Percentiles rank a stretch among this genome's conserved stretches.
phyloP scores from a whole-genome alignment of 2,329 filamentous ascomycete species.

The Leptodontidium sp. region DNA sequence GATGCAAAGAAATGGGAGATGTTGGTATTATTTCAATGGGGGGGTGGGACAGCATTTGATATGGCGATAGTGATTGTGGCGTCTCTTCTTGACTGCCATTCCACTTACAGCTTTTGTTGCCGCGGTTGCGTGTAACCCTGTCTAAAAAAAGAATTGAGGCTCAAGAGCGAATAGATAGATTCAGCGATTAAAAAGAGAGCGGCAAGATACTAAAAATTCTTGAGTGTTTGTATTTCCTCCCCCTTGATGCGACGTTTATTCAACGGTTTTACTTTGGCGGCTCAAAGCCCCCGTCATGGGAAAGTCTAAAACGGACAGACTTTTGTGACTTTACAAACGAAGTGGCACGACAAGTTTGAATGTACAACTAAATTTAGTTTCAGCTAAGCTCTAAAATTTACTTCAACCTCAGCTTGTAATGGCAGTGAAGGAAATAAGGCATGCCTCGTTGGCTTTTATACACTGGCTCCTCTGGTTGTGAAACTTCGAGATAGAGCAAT shows the following conservation, averaged over 20 bases:
- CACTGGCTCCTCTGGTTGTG: too few species aligned
- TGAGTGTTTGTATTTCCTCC: too few species aligned
- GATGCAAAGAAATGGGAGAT: neutral
- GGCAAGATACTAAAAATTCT: too few species aligned
- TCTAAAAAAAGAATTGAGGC: neutral
- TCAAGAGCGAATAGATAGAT: neutral
- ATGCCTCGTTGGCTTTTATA: too few species aligned
- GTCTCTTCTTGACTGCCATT: neutral
- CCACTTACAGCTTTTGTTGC: conserved; percentile 8
- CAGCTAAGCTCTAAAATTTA: too few species aligned
- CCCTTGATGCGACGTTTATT: neutral
- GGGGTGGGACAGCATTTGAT: neutral
- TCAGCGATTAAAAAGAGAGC: too few species aligned
- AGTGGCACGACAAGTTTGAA: too few species aligned
- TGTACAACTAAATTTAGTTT: too few species aligned
- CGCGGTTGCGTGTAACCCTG: neutral
- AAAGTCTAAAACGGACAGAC: neutral
- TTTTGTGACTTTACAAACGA: too few species aligned
- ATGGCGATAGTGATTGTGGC: neutral
- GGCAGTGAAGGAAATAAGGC: too few species aligned
- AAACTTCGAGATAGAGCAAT: too few species aligned
- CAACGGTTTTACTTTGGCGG: neutral
- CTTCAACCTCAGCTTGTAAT: too few species aligned
- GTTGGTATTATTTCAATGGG: neutral
- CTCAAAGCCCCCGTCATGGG: neutral